Evolutionary conservation across 352 stramenopile genomes (phyloP), one percentile per base, ranked within the genome.

Genomic region (Plasmopara muralis): DNA sequence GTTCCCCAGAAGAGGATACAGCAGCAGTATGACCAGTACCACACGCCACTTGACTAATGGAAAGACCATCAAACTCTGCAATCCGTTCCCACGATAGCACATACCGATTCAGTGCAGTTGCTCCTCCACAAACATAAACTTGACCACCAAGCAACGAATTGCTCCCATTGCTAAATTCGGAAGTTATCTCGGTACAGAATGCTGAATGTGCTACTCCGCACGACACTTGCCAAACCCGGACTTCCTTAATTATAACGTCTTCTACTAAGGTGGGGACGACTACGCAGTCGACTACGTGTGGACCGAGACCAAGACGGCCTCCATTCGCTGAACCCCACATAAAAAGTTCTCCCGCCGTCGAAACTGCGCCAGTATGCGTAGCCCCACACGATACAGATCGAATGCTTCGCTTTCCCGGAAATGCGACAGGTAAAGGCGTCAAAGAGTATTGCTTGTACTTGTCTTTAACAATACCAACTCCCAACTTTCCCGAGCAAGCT

Each of bases 311-410:
- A 14, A 98, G 72, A 0, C 92, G 76, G 0, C 93, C 93, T 28
- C 91, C 90, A 62, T 98, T 94, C 13, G 87, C 84, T 47, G 84
- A 97, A 12, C 92, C 93, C 82, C 82, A 95, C 78, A 93, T 88
- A 50, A 91, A 95, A 1, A 95, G 57, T 53, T 91, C 77, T 0
- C 85, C 79, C 0, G 64, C 31, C 2, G 66, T 87, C 4, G 74
- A 75, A 6, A 93, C 80, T 1, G 80, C 80, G 0, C 77, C 85
- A 14, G 72, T 89, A 56, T 96, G 89, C 1, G 82, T 78, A 18
- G 80, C 75, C 9, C 93, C 92, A 43, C 91, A 98, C 2, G 89
- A 96, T 20, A 98, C 76, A 9, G 50, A 85, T 3, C 81, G 72
- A 35, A 89, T 72, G 33, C 56, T 47, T 64, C 86, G 73, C 40